Percentiles rank a stretch among this genome's conserved stretches.
These are phyloP conservation scores for Phytophthora colocasiae DNA, from an alignment of 352 stramenopile species.

Conservation along the genomic window DNA sequence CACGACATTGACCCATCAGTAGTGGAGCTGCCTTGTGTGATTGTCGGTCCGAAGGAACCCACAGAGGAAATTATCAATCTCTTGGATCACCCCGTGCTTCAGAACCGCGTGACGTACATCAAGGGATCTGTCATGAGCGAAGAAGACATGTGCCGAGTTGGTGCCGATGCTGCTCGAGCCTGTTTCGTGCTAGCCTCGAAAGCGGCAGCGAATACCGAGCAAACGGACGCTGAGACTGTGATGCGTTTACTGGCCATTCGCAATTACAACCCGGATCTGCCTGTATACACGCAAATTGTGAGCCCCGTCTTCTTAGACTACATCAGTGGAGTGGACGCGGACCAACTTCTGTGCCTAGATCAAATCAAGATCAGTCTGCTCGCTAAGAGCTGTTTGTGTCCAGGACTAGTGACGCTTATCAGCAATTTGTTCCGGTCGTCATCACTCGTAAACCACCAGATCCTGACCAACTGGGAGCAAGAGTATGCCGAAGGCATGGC, in stretches of 20 bases:
- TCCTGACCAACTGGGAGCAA: constrained; percentile 46
- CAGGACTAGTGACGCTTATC: constrained; percentile 63
- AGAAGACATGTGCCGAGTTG: constrained; percentile 70
- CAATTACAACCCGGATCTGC: constrained; percentile 64
- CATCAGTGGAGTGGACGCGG: constrained; percentile 60
- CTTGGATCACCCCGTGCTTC: constrained; percentile 65
- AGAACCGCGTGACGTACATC: constrained; percentile 69
- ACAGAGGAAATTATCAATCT: constrained; percentile 59
- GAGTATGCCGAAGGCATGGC: constrained; percentile 64
- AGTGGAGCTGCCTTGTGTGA: constrained; percentile 56
- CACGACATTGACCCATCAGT: constrained; percentile 36
- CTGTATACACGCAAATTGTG: constrained; percentile 70
- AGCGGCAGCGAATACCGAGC: constrained; percentile 40
- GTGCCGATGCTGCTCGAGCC: constrained; percentile 53
- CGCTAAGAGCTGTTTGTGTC: constrained; percentile 70
- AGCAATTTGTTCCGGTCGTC: constrained; percentile 71
- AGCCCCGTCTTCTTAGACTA: constrained; percentile 62
- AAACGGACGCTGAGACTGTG: constrained; percentile 63
- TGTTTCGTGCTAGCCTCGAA: constrained; percentile 70
- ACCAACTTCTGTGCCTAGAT: constrained; percentile 67
- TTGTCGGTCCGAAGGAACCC: constrained; percentile 62
- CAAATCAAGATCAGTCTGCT: constrained; percentile 72
- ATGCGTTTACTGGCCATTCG: constrained; percentile 66
- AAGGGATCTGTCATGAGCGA: constrained; percentile 73
- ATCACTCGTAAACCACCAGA: constrained; percentile 30